Evolutionary conservation across 2,329 filamentous ascomycete genomes (phyloP).

Genomic region (Pestalotiopsis sp.): DNA sequence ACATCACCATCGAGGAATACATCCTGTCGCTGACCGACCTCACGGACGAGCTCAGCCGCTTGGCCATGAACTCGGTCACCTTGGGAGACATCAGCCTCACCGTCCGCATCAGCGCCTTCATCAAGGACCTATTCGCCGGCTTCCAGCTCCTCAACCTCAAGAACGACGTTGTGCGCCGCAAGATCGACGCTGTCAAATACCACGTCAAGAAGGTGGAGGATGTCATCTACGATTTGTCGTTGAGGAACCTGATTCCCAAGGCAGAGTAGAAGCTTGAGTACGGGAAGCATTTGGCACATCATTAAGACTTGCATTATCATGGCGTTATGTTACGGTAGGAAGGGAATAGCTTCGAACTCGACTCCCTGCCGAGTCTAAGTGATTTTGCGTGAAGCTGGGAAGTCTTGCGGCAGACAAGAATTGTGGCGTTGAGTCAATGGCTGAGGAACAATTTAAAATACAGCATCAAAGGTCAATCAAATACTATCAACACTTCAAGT

Average conservation of each 20-base stretch:
- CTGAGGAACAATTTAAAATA: background rate
- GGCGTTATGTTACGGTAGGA: background rate
- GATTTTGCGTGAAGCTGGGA: background rate
- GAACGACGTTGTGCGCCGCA: constrained; percentile 86
- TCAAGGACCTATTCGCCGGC: constrained; percentile 92
- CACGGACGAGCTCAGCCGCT: constrained; percentile 84
- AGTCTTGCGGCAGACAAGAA: background rate
- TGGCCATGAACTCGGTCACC: constrained; percentile 93
- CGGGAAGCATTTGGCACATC: background rate
- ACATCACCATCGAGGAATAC: constrained; percentile 96
- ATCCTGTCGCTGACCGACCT: constrained; percentile 83
- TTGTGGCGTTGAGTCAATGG: background rate
- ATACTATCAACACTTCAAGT: no score
- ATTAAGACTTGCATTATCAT: background rate
- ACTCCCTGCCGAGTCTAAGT: no score
- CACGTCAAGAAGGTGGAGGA: constrained; percentile 97
- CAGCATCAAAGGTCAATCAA: no score
- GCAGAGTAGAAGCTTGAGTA: background rate
- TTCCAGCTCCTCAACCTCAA: constrained; percentile 98
- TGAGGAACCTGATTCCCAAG: constrained; percentile 76
- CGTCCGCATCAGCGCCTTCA: constrained; percentile 83
- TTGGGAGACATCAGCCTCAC: constrained; percentile 85
- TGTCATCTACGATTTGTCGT: constrained; percentile 90
- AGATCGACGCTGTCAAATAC: constrained; percentile 94
- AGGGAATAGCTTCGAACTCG: background rate